These are phyloP conservation scores for Geotrichum europaeum DNA, from an alignment of 1,139 yeast species.

Conservation along the genomic window DNA sequence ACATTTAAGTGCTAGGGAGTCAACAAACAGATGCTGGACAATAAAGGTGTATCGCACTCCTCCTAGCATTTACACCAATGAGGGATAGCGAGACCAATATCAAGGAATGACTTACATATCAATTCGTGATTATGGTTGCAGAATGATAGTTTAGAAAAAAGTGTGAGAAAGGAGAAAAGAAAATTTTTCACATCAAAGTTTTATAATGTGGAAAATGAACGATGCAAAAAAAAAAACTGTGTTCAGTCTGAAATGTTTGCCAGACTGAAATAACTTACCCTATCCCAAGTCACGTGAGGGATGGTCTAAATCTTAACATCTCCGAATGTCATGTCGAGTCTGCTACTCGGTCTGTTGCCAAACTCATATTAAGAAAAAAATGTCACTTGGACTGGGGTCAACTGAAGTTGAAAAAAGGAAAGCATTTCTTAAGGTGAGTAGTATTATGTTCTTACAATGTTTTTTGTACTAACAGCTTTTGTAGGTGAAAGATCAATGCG, in stretches of 20 bases:
- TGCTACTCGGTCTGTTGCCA: background rate
- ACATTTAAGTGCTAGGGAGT: conserved; percentile 8
- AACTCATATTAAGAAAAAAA: background rate
- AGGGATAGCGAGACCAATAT: conserved; percentile 14
- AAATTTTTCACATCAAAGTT: background rate
- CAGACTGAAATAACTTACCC: background rate
- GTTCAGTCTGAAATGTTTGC: background rate
- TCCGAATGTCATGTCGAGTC: background rate
- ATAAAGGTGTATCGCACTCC: conserved; percentile 15
- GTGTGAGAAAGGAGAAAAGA: background rate
- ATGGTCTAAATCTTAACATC: background rate
- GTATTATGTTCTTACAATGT: background rate
- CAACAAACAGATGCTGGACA: conserved; percentile 12
- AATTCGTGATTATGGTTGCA: background rate
- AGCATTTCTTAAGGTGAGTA: background rate
- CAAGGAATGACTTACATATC: conserved; percentile 12
- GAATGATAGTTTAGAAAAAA: background rate
- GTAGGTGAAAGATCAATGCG: conserved; percentile 32
- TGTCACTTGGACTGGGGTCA: background rate
- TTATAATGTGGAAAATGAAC: background rate
- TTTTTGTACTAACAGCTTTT: background rate
- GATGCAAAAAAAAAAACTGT: background rate
- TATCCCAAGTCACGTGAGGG: background rate
- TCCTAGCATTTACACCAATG: background rate
- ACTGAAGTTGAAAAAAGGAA: background rate